phyloP scores from a whole-genome alignment of 176 grass and related monocot species.

The Oryza officinalis region DNA sequence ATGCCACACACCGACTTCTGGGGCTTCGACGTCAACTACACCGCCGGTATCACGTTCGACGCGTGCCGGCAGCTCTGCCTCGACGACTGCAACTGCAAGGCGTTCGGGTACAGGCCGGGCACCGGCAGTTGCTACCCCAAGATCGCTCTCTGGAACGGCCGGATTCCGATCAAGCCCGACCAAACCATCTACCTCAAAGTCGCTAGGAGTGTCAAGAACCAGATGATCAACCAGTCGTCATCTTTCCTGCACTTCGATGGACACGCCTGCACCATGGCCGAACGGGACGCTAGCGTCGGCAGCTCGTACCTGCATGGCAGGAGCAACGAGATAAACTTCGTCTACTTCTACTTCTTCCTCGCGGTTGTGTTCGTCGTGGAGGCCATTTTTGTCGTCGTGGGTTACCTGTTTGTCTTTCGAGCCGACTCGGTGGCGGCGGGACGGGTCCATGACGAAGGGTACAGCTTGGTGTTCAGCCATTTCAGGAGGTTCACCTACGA shows the following conservation, averaged over 20 bases:
- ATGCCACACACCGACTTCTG: conserved; percentile 45
- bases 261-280: conserved; percentile 29
- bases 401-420: conserved; percentile 58
- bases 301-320: conserved; percentile 7
- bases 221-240: not conserved
- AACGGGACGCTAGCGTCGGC: conserved; percentile 17
- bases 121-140: conserved; percentile 61
- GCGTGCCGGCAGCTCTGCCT: conserved; percentile 54
- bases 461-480: conserved; percentile 40
- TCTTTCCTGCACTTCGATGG: not conserved
- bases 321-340: conserved; percentile 33
- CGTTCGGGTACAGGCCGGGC: conserved; percentile 54
- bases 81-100: conserved; percentile 62
- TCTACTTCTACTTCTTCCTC: conserved; percentile 61
- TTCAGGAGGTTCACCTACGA: conserved; percentile 68
- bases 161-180: not conserved
- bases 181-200: conserved; percentile 60
- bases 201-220: not conserved
- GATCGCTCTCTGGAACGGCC: conserved; percentile 55
- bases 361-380: conserved; percentile 53
- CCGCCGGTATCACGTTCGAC: not conserved
- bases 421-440: not conserved
- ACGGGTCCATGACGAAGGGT: conserved; percentile 29
- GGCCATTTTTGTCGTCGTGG: conserved; percentile 46
- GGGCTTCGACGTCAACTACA: conserved; percentile 64